Percentiles rank a stretch among this genome's conserved stretches.
phyloP scores from a whole-genome alignment of 2,329 filamentous ascomycete genomes.

The Ophiostoma piceae region DNA sequence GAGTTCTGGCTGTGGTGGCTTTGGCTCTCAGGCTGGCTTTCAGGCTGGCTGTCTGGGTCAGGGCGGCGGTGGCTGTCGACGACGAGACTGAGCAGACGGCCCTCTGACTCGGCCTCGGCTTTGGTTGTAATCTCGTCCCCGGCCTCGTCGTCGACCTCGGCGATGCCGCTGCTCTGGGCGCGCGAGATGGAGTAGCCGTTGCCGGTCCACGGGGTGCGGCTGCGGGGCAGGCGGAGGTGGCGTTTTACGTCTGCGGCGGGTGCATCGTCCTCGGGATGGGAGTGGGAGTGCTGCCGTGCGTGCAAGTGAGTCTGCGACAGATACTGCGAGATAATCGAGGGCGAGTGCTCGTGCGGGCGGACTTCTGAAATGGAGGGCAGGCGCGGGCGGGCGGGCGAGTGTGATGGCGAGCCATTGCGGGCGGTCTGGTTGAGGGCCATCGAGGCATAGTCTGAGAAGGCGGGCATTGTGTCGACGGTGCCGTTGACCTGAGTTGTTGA shows the following conservation, averaged over 20 bases:
- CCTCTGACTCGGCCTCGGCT: neutral
- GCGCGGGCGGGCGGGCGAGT: neutral
- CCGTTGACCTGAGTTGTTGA: neutral
- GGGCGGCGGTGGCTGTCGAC: neutral
- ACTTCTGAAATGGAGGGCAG: neutral
- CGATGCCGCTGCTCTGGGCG: slow-evolving; percentile 28
- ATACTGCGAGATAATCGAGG: too few relatives aligned
- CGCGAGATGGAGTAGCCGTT: slow-evolving; percentile 46
- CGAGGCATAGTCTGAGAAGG: neutral
- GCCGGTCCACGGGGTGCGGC: slow-evolving; percentile 48
- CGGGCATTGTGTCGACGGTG: neutral
- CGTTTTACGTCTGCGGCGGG: neutral
- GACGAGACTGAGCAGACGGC: neutral
- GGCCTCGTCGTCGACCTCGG: neutral
- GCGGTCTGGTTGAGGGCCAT: neutral
- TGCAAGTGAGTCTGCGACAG: neutral
- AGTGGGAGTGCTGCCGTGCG: neutral
- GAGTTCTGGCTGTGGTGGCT: too few relatives aligned
- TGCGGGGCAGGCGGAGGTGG: slow-evolving; percentile 27
- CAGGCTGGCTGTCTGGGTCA: too few relatives aligned
- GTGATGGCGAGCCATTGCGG: neutral
- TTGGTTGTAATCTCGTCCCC: too few relatives aligned
- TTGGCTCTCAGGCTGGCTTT: too few relatives aligned
- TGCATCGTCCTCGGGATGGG: neutral
- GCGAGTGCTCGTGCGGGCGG: neutral